Conservation (phyloP, 495 filamentous ascomycete genomes). For the Penicillium flavigenum region DNA sequence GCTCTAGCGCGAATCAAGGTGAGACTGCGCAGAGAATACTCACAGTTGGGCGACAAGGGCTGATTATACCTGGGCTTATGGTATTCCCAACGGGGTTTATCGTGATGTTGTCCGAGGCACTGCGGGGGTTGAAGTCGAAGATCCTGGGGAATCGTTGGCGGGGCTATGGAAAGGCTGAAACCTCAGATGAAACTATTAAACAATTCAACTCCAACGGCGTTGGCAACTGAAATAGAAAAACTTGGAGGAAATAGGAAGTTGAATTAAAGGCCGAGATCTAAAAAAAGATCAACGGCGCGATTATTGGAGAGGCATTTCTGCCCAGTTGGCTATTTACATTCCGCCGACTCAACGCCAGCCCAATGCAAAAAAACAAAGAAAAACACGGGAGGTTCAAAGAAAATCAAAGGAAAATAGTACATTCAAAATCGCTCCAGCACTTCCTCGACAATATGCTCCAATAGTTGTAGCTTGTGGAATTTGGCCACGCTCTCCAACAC, state of each 20-base stretch:
- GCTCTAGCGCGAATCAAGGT: conserved; percentile 3
- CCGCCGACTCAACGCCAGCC: conserved; percentile 1
- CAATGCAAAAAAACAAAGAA: conserved; percentile 14
- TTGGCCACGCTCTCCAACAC: conserved; percentile 72
- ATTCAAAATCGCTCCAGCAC: conserved; percentile 39
- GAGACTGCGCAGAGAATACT: conserved; percentile 6
- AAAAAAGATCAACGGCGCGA: not conserved
- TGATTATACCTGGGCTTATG: not conserved
- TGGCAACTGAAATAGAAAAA: not conserved
- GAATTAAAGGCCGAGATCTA: not conserved
- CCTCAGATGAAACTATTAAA: not conserved
- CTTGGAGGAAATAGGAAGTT: not conserved
- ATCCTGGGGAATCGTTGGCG: not conserved
- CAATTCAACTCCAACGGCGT: not conserved
- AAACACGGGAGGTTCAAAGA: conserved; percentile 10
- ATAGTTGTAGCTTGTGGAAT: conserved; percentile 77
- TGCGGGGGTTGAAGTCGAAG: conserved; percentile 9
- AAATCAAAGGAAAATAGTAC: not conserved
- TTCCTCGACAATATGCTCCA: conserved; percentile 69
- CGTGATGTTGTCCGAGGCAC: not conserved
- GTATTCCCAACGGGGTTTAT: not conserved
- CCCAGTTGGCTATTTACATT: conserved; percentile 4
- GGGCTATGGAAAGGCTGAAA: not conserved
- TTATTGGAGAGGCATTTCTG: conserved; percentile 1
- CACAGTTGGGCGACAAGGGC: conserved; percentile 5